Conservation (phyloP, 23 red algal species). For the Cyanidioschyzon merolae region DNA sequence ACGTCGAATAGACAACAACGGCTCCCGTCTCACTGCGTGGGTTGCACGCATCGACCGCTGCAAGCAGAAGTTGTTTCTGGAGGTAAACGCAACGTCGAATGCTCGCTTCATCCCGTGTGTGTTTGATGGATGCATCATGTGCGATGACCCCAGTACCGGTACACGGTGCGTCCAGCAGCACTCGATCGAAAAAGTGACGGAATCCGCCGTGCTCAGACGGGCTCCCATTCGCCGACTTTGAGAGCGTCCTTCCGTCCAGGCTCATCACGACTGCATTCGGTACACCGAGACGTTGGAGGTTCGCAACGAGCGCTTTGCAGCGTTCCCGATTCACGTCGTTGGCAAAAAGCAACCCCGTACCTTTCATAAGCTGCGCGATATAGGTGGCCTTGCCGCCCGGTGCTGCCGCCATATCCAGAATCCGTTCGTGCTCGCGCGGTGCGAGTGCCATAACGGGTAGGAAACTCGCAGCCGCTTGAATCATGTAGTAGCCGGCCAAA, state of each 20-base stretch:
- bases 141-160: constrained; percentile 87
- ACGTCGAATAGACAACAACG: constrained; percentile 96
- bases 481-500: constrained; percentile 95
- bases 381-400: constrained; percentile 92
- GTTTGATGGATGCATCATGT: constrained; percentile 77
- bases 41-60: constrained; percentile 83
- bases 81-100: constrained; percentile 47
- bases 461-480: constrained; percentile 79
- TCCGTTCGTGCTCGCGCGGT: constrained; percentile 58
- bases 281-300: constrained; percentile 85
- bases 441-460: constrained; percentile 85
- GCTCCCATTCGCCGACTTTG: constrained; percentile 14
- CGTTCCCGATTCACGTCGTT: constrained; percentile 86
- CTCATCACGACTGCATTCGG: constrained; percentile 63
- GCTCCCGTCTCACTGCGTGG: constrained; percentile 50
- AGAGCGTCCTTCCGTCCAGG: constrained; percentile 65
- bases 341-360: constrained; percentile 72
- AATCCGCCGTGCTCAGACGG: not conserved
- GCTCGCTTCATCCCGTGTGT: constrained; percentile 42
- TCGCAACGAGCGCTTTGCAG: constrained; percentile 73
- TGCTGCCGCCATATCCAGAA: constrained; percentile 77
- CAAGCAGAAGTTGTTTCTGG: constrained; percentile 86
- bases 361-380: constrained; percentile 66
- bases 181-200: constrained; percentile 59
- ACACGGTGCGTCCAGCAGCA: constrained; percentile 90